Evolutionary conservation across 1,284 basidiomycete genomes (phyloP).

Genomic region (Puccinia horiana): DNA sequence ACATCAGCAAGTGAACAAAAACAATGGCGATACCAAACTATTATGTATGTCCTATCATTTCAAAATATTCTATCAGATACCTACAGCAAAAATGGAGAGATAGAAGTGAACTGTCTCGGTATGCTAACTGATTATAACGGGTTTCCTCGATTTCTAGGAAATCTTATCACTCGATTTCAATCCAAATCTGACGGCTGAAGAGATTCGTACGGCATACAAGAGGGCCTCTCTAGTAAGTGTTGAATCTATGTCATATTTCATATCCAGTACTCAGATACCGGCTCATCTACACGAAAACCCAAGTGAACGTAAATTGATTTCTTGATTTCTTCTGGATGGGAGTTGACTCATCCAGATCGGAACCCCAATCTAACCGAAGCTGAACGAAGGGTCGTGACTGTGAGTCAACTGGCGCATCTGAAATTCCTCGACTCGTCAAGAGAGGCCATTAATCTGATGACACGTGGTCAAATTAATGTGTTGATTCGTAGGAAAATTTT

Average conservation of each 20-base stretch:
- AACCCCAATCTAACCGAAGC: conserved; percentile 28
- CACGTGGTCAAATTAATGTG: background rate
- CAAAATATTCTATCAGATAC: background rate
- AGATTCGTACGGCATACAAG: conserved; percentile 34
- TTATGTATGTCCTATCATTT: background rate
- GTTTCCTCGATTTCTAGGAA: background rate
- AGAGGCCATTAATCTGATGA: background rate
- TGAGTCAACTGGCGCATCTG: background rate
- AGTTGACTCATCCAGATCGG: conserved; percentile 42
- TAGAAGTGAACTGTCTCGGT: too few species aligned
- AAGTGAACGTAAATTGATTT: background rate
- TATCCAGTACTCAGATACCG: background rate
- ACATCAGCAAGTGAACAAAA: background rate
- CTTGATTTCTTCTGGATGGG: background rate
- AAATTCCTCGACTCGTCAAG: background rate
- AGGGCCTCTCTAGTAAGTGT: conserved; percentile 21
- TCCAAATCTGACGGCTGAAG: conserved; percentile 7
- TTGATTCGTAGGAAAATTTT: conserved; percentile 53
- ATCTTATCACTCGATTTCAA: conserved; percentile 19
- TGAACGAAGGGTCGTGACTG: conserved; percentile 16
- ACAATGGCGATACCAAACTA: conserved; percentile 29
- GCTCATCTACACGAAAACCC: background rate
- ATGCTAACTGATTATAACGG: background rate
- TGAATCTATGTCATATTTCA: background rate
- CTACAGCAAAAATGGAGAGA: too few species aligned